Evolutionary conservation across 1,284 basidiomycete species (phyloP).

Genomic region (Schizophyllum amplum): DNA sequence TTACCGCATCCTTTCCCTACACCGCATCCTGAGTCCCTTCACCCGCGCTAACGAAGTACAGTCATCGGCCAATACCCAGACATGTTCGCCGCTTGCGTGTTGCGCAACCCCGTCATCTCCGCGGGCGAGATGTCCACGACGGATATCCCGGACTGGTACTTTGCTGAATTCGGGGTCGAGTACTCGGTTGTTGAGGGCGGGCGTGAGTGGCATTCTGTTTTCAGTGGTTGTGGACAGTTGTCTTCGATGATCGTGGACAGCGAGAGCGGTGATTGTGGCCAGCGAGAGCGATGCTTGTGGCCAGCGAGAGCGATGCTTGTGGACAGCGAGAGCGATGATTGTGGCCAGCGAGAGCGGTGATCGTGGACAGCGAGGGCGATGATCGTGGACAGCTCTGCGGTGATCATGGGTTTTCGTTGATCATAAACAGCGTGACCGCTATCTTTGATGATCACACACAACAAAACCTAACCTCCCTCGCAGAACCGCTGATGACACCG

Average conservation of each 20-base stretch:
- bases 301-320: too few species aligned
- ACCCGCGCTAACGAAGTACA: slow-evolving; percentile 15
- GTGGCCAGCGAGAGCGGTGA: too few species aligned
- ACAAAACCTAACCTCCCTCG: slow-evolving; percentile 9
- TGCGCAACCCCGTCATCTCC: slow-evolving; percentile 68
- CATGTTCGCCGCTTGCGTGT: slow-evolving; percentile 49
- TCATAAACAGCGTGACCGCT: too few species aligned
- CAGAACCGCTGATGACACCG: slow-evolving; percentile 32
- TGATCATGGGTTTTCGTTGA: too few species aligned
- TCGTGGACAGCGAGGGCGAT: too few species aligned
- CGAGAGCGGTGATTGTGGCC: too few species aligned
- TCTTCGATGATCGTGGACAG: too few species aligned
- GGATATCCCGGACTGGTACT: slow-evolving; percentile 73
- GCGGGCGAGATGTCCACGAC: slow-evolving; percentile 41
- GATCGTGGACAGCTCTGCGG: too few species aligned
- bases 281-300: too few species aligned
- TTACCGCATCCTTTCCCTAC: slow-evolving; percentile 4
- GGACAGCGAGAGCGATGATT: too few species aligned
- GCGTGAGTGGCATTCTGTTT: slow-evolving; percentile 17
- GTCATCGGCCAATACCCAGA: slow-evolving; percentile 60
- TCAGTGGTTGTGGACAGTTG: too few species aligned
- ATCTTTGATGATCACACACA: slow-evolving; percentile 7
- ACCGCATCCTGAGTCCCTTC: slow-evolving; percentile 4
- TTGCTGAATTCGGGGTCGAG: slow-evolving; percentile 45
- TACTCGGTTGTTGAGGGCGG: slow-evolving; percentile 23